Conservation (phyloP, 176 grass and related monocot species). For the Tuctoria greenei region DNA sequence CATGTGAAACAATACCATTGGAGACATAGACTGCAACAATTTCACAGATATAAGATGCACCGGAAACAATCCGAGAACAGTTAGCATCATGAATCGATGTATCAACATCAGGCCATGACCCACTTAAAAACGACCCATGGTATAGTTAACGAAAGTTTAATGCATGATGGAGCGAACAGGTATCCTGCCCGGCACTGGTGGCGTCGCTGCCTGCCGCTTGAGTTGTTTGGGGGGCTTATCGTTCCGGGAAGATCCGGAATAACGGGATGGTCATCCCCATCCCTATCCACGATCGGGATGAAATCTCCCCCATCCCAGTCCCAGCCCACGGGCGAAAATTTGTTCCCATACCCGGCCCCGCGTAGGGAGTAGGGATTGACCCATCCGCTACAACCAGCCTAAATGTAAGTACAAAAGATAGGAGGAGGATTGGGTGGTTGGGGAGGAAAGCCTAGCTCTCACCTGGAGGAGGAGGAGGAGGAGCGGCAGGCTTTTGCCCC, state of each 20-base stretch:
- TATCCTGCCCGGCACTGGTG: background rate
- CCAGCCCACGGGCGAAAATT: background rate
- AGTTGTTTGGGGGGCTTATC: too few relatives aligned
- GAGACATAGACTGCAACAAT: background rate
- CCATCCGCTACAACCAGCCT: background rate
- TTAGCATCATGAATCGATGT: conserved; percentile 29
- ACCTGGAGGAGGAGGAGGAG: background rate
- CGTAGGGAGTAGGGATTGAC: background rate
- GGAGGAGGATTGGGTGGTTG: background rate
- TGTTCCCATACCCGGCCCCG: background rate
- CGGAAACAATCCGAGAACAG: conserved; percentile 23
- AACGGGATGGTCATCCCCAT: background rate
- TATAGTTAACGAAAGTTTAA: background rate
- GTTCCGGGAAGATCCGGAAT: background rate
- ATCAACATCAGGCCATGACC: background rate
- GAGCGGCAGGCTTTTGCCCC: background rate
- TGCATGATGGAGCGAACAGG: background rate
- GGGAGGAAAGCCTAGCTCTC: background rate
- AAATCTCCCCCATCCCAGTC: background rate
- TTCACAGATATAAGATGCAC: background rate
- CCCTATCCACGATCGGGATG: background rate
- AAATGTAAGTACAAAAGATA: background rate
- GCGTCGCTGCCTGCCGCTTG: too few relatives aligned
- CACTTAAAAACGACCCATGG: background rate
- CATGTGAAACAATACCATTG: too few relatives aligned